Base-by-base conservation (phyloP, 176 grass and related monocot genomes). In the Tuctoria greenei region DNA sequence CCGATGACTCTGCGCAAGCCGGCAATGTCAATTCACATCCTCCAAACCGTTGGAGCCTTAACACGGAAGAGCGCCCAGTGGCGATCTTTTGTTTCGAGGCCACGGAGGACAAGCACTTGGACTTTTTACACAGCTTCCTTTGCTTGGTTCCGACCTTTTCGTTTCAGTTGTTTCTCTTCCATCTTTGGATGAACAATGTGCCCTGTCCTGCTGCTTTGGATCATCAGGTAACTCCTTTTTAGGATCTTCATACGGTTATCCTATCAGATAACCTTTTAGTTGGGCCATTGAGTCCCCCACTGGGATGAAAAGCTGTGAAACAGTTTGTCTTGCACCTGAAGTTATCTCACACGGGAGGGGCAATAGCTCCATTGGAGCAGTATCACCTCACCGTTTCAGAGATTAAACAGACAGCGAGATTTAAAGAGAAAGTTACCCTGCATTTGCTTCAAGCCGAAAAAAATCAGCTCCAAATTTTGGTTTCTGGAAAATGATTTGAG, bases 291-390 rank as follows among this genome's bases (percentile, higher is more conserved):
- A 73, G 21, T 23, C 26, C 11, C 55, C 74, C 74, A 72, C 79
- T 87, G 21, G 60, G 39, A 50, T 11, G 40, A 40, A 77, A 72
- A 58, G 61, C 51, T 51, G 50, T 15, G 41, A 36, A 72, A 36
- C 23, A 41, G 73, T 78, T 43, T 79, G 51, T 83, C 85, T 87
- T 87, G 67, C 34, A 69, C 64, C 37, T 71, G 79, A 87, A 87
- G 85, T 49, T 87, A 83, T 83, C 79, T 51, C 41, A 64, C 15
- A 15, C 45, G 31, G 27, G 59, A 61, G 40, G 31, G 51, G 62
- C 76, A 62, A 16, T 25, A 25, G 9, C 36, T 6, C 84, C 72
- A 69, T 40, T 65, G 35, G 79, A 55, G 17, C 61, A 11, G 27
- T 15, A 67, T 57, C 63, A 49, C 45, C 47, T 72, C 42, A 31